Percentiles rank a stretch among this genome's conserved stretches.
Conservation (phyloP, 2,329 filamentous ascomycete species). For the Plenodomus biglobosus region DNA sequence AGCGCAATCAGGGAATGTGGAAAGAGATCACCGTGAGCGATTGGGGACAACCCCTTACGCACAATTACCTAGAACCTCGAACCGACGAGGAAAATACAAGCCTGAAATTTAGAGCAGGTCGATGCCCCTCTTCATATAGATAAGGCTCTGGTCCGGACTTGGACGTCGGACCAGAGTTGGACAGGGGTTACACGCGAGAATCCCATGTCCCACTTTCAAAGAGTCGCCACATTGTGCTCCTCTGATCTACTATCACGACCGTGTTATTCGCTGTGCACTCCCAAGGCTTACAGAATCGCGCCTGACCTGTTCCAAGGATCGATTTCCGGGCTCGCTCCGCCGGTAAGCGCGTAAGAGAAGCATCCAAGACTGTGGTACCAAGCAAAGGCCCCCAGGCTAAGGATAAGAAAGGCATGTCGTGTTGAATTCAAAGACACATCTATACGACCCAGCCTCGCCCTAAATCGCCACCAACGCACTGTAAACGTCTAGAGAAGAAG, state of each 20-base stretch:
- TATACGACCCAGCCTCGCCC: constrained; percentile 7
- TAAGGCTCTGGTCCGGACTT: constrained; percentile 9
- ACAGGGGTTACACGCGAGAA: constrained; percentile 16
- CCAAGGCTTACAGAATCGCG: constrained; percentile 14
- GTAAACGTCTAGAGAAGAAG: constrained; percentile 23
- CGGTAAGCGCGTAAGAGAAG: constrained; percentile 22
- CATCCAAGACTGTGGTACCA: constrained; percentile 23
- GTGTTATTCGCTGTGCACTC: constrained; percentile 3
- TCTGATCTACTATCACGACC: constrained; percentile 17
- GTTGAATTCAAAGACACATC: constrained; percentile 13
- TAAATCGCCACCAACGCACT: constrained; percentile 9
- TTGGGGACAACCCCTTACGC: neutral
- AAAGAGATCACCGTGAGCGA: neutral
- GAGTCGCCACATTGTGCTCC: constrained; percentile 6
- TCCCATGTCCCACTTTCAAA: constrained; percentile 4
- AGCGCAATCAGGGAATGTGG: neutral
- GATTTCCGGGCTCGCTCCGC: constrained; percentile 13
- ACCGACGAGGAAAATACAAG: constrained; percentile 9
- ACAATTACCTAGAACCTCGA: constrained; percentile 2
- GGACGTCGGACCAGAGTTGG: constrained; percentile 12
- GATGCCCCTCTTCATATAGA: constrained; percentile 20
- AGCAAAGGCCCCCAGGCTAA: constrained; percentile 15
- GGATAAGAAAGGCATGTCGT: constrained; percentile 25
- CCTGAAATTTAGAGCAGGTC: constrained; percentile 8
- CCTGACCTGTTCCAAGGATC: constrained; percentile 17